Conservation (phyloP, 2,329 filamentous ascomycete genomes). For the Pyricularia pennisetigena region DNA sequence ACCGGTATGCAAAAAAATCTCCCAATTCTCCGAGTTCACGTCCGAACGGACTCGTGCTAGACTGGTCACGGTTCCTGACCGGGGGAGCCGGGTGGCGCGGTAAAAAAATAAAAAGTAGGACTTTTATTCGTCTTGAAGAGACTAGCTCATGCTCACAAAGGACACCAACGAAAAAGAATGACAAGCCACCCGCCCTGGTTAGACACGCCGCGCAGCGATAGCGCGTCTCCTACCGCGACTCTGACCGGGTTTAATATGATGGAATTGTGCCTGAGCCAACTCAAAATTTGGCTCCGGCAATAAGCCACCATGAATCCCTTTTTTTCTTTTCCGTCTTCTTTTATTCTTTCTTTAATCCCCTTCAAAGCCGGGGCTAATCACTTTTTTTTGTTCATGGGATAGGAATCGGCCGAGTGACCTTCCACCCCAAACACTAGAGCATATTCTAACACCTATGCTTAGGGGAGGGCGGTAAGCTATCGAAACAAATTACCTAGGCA, state of each 20-base stretch:
- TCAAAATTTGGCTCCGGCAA: neutral
- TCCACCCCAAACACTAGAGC: neutral
- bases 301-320: neutral
- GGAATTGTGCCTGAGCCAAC: neutral
- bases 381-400: neutral
- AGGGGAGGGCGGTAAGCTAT: neutral
- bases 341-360: neutral
- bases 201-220: neutral
- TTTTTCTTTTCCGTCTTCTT: neutral
- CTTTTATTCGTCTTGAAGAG: neutral
- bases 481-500: neutral
- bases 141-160: neutral
- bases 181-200: neutral
- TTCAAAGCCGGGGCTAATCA: neutral
- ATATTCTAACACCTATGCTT: neutral
- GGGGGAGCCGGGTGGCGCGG: neutral
- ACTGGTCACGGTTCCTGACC: neutral
- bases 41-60: neutral
- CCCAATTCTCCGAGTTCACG: neutral
- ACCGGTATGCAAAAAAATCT: neutral
- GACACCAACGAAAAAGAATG: neutral
- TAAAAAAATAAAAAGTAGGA: neutral
- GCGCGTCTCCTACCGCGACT: neutral
- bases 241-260: neutral
- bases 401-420: neutral